Percentiles rank a stretch among this genome's conserved stretches.
These are phyloP conservation scores for Aspergillus chevalieri DNA, from an alignment of 2,329 filamentous ascomycete genomes.

Conservation along the genomic window DNA sequence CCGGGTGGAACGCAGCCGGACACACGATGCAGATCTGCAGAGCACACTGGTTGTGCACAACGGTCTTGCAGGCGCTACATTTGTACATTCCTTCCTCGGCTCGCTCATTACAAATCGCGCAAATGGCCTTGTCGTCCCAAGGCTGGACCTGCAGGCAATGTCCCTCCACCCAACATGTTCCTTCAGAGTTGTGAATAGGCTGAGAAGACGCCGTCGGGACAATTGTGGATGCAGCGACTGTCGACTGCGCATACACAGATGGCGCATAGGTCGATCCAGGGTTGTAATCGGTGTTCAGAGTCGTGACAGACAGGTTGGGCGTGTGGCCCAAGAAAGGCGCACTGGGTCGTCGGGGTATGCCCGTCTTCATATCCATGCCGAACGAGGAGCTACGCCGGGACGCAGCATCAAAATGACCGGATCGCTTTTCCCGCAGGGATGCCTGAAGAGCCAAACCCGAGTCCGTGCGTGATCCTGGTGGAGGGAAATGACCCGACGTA, in stretches of 20 bases:
- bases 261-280: slow-evolving; percentile 42
- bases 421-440: slow-evolving; percentile 87
- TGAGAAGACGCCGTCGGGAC: slow-evolving; percentile 39
- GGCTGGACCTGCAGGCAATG: slow-evolving; percentile 43
- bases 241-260: slow-evolving; percentile 46
- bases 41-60: slow-evolving; percentile 55
- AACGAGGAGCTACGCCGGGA: slow-evolving; percentile 93
- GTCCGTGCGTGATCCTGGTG: slow-evolving; percentile 79
- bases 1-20: slow-evolving; percentile 59
- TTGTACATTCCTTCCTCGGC: slow-evolving; percentile 53
- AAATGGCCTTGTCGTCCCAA: slow-evolving; percentile 39
- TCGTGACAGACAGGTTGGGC: slow-evolving; percentile 40
- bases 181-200: slow-evolving; percentile 36
- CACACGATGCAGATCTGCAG: slow-evolving; percentile 59
- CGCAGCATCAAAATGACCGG: slow-evolving; percentile 77
- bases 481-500: slow-evolving; percentile 69
- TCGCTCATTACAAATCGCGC: slow-evolving; percentile 48
- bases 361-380: slow-evolving; percentile 63
- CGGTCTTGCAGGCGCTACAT: slow-evolving; percentile 44
- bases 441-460: slow-evolving; percentile 82
- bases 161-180: slow-evolving; percentile 42
- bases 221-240: slow-evolving; percentile 46
- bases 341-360: slow-evolving; percentile 53
- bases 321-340: slow-evolving; percentile 66
- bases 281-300: slow-evolving; percentile 36